Percentiles rank a stretch among this genome's conserved stretches.
These are phyloP conservation scores for Penicillium fimorum DNA, from an alignment of 495 filamentous ascomycete genomes.

Conservation along the genomic window DNA sequence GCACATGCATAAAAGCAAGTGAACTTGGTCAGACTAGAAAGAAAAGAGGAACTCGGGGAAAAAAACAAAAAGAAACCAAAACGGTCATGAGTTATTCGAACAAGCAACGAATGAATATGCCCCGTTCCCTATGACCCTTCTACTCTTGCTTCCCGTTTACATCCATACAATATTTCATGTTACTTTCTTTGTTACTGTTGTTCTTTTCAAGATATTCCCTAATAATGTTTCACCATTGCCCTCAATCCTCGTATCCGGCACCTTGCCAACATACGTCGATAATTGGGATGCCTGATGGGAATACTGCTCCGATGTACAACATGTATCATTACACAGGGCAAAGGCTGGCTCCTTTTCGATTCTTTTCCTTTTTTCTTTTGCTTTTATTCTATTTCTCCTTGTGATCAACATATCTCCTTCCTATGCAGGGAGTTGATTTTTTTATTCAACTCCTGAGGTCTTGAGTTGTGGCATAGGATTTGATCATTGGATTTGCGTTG, in stretches of 20 bases:
- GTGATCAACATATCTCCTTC: neutral
- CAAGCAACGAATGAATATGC: conserved; percentile 36
- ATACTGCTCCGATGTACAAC: conserved; percentile 4
- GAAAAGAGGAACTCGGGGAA: conserved; percentile 5
- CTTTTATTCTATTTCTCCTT: neutral
- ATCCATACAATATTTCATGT: conserved; percentile 17
- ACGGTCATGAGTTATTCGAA: conserved; percentile 32
- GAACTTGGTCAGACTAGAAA: conserved; percentile 1
- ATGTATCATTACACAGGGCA: conserved; percentile 9
- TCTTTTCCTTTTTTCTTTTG: neutral
- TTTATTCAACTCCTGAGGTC: too few species aligned
- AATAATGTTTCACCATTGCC: conserved; percentile 12
- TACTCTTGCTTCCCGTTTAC: conserved; percentile 9
- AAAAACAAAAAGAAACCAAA: conserved; percentile 12
- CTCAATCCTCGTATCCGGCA: too few species aligned
- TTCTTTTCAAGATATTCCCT: conserved; percentile 25
- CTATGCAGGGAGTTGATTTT: too few species aligned
- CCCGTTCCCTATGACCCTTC: conserved; percentile 24
- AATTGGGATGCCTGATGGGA: neutral
- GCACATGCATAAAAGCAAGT: conserved; percentile 4
- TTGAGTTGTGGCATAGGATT: too few species aligned
- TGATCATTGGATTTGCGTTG: too few species aligned
- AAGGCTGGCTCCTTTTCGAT: conserved; percentile 14
- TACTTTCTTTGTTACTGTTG: conserved; percentile 23
- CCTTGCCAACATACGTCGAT: neutral